Conservation (phyloP, 305 asterid species). For the Fraxinus floribunda region DNA sequence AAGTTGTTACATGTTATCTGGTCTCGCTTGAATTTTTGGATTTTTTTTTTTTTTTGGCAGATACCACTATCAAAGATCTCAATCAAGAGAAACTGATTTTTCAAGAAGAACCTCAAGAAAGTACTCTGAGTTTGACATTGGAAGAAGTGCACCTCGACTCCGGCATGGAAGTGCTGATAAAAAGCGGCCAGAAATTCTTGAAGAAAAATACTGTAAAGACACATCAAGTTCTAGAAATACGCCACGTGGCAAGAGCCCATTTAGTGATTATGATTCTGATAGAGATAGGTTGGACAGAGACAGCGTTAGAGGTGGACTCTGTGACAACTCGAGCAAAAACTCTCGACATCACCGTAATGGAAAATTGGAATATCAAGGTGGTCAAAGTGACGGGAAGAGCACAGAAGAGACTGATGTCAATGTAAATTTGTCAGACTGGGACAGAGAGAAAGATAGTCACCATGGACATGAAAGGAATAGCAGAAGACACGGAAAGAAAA, state of each 20-base stretch:
- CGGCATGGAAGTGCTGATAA: constrained; percentile 31
- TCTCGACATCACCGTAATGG: constrained; percentile 22
- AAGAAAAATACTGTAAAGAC: constrained; percentile 30
- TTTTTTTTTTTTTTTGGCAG: constrained; percentile 32
- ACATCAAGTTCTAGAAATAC: constrained; percentile 30
- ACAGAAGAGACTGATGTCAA: constrained; percentile 21
- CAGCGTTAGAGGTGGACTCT: constrained; percentile 20
- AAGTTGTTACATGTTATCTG: background rate
- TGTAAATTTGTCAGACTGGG: constrained; percentile 27
- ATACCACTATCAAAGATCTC: constrained; percentile 39
- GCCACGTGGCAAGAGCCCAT: constrained; percentile 28
- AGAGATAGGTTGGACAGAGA: constrained; percentile 32
- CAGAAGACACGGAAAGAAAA: constrained; percentile 28
- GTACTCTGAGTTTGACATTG: constrained; percentile 32
- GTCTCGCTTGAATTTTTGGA: constrained; percentile 9
- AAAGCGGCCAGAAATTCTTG: constrained; percentile 33
- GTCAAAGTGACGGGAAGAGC: constrained; percentile 22
- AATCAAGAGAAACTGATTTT: constrained; percentile 43
- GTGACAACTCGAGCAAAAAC: constrained; percentile 31
- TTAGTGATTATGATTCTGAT: constrained; percentile 40
- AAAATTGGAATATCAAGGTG: constrained; percentile 29
- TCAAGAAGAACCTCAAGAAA: constrained; percentile 49
- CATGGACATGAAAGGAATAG: constrained; percentile 31
- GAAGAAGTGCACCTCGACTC: constrained; percentile 30
- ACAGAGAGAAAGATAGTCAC: constrained; percentile 25